Percentiles rank a stretch among this genome's conserved stretches.
Evolutionary conservation across 176 grass and related monocot species (phyloP).

Genomic region (Avena atlantica): DNA sequence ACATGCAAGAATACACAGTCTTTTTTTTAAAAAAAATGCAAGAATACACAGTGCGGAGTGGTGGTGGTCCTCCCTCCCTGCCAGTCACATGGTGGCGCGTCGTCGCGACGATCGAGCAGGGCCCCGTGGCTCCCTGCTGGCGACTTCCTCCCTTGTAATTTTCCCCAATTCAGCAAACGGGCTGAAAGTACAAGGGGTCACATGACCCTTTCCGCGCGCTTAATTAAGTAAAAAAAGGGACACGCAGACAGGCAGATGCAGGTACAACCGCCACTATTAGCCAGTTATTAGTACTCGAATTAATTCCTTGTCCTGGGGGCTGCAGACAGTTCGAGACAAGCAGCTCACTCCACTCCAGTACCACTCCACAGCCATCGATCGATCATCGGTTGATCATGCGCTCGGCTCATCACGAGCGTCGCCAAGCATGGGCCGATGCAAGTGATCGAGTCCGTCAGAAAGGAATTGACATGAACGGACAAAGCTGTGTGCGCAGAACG

Average conservation of each 20-base stretch:
- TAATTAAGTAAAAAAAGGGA: background rate
- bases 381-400: background rate
- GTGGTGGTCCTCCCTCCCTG: conserved; percentile 1
- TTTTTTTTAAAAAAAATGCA: too few species aligned
- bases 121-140: background rate
- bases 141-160: background rate
- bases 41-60: background rate
- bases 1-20: background rate
- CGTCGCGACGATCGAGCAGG: background rate
- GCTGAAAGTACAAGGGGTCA: background rate
- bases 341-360: background rate
- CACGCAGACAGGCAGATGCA: background rate
- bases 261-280: background rate
- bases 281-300: background rate
- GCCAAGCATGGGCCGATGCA: background rate
- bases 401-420: background rate
- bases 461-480: background rate
- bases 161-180: conserved; percentile 1
- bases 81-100: background rate
- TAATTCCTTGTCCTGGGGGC: background rate
- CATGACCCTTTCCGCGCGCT: background rate
- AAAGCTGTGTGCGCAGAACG: background rate
- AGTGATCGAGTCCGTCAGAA: background rate
- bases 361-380: background rate
- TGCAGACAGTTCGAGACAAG: conserved; percentile 4